phyloP scores from a whole-genome alignment of 805 yeast genomes.

The Wickerhamiella brachini region DNA sequence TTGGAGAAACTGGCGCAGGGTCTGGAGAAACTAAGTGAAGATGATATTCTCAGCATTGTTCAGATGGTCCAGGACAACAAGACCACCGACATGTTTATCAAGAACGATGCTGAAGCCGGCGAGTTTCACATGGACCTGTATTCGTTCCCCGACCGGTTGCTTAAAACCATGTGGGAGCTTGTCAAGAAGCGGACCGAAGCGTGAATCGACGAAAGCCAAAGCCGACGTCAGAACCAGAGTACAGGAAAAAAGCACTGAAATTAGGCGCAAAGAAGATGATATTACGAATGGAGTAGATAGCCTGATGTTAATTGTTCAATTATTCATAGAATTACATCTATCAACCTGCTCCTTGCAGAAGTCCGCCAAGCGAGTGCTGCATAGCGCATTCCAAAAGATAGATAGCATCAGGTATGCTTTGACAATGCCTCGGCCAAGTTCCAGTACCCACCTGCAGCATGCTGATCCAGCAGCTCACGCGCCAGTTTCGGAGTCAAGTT shows the following conservation, averaged over 20 bases:
- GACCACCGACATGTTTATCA: slow-evolving; percentile 88
- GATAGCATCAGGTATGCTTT: too few relatives aligned
- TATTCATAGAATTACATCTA: too few relatives aligned
- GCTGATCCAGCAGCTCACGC: not conserved
- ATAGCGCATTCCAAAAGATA: too few relatives aligned
- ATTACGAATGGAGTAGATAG: not conserved
- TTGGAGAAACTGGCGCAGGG: slow-evolving; percentile 84
- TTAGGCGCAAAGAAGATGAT: not conserved
- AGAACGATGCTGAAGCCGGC: slow-evolving; percentile 91
- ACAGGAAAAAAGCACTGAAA: not conserved
- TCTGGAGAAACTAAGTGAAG: slow-evolving; percentile 76
- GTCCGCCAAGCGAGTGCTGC: too few relatives aligned
- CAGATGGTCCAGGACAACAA: slow-evolving; percentile 96
- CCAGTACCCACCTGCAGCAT: not conserved
- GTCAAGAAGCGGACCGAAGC: slow-evolving; percentile 49
- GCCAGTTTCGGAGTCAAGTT: not conserved
- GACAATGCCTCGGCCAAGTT: not conserved
- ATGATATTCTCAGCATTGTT: slow-evolving; percentile 84
- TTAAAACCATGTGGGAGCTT: slow-evolving; percentile 90
- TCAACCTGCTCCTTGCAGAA: too few relatives aligned
- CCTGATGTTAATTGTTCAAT: not conserved
- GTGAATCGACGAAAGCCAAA: too few relatives aligned
- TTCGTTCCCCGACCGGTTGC: slow-evolving; percentile 79
- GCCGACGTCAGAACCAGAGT: too few relatives aligned
- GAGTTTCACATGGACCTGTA: slow-evolving; percentile 93